These are phyloP conservation scores for Saccharomycopsis selenospora DNA, from an alignment of 805 yeast genomes.

Conservation along the genomic window DNA sequence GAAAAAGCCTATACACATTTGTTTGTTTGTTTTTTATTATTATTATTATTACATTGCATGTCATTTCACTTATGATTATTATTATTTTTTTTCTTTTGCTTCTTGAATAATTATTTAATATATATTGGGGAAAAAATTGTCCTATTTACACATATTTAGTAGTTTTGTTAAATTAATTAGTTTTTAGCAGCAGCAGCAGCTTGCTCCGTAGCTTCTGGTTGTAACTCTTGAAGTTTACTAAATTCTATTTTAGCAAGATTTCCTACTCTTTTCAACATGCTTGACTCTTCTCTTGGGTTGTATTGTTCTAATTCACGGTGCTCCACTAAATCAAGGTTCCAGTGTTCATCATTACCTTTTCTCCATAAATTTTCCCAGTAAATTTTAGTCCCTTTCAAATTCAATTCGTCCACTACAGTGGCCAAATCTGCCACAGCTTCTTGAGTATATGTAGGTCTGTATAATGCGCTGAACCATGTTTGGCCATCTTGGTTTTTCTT, in stretches of 20 bases:
- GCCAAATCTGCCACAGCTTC: slow-evolving; percentile 85
- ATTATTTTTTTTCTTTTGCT: no score
- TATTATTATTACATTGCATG: no score
- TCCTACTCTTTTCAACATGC: slow-evolving; percentile 52
- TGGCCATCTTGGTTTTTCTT: slow-evolving; percentile 69
- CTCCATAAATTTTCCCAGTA: slow-evolving; percentile 88
- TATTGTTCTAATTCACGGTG: slow-evolving; percentile 55
- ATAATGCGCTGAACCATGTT: slow-evolving; percentile 82
- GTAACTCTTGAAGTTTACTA: no score
- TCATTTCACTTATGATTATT: no score
- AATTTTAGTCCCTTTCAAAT: slow-evolving; percentile 37
- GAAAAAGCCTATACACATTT: no score
- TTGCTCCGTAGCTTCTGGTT: no score
- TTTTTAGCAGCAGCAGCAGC: no score
- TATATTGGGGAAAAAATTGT: no score
- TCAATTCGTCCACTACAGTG: slow-evolving; percentile 58
- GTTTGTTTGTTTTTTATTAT: no score
- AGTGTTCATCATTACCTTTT: slow-evolving; percentile 68
- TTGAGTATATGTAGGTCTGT: slow-evolving; percentile 82
- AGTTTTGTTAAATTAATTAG: no score
- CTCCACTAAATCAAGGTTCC: slow-evolving; percentile 53
- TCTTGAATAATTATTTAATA: no score
- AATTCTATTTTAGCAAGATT: slow-evolving; percentile 27
- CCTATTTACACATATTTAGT: no score
- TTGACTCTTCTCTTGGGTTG: slow-evolving; percentile 60